These are phyloP conservation scores for Chrysosporium queenslandicum DNA, from an alignment of 2,329 filamentous ascomycete species.

Conservation along the genomic window DNA sequence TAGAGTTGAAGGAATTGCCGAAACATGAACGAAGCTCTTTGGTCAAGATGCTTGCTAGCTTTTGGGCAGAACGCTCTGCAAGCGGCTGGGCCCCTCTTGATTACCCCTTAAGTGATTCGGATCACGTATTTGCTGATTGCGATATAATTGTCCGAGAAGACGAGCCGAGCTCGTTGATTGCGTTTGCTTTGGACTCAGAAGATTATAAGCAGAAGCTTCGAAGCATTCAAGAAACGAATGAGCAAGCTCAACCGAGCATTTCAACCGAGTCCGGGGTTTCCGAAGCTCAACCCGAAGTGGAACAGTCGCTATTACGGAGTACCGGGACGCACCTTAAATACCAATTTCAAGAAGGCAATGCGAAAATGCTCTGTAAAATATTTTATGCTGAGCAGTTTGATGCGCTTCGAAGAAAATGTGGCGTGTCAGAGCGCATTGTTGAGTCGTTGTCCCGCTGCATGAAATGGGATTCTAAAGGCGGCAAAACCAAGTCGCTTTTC, in stretches of 20 bases:
- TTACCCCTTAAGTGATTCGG: constrained; percentile 75
- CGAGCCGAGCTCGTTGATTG: constrained; percentile 91
- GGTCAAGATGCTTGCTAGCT: constrained; percentile 91
- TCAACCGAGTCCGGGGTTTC: constrained; percentile 31
- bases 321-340: constrained; percentile 93
- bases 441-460: constrained; percentile 90
- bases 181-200: constrained; percentile 76
- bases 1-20: constrained; percentile 63
- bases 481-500: constrained; percentile 96
- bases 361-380: constrained; percentile 93
- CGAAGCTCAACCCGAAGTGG: constrained; percentile 60
- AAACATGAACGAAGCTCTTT: constrained; percentile 89
- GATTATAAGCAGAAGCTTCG: constrained; percentile 73
- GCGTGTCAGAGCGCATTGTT: constrained; percentile 83
- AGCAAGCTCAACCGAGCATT: constrained; percentile 23
- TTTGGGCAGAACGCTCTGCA: constrained; percentile 95
- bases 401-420: constrained; percentile 82
- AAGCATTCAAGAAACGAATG: constrained; percentile 32
- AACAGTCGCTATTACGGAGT: constrained; percentile 70
- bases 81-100: constrained; percentile 89
- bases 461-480: constrained; percentile 96
- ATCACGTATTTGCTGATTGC: constrained; percentile 94
- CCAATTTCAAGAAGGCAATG: constrained; percentile 86
- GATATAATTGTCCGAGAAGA: constrained; percentile 96
- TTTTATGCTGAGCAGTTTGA: constrained; percentile 98